Base-by-base conservation (phyloP, 768 basidiomycete species). In the Kondoa subrosea region DNA sequence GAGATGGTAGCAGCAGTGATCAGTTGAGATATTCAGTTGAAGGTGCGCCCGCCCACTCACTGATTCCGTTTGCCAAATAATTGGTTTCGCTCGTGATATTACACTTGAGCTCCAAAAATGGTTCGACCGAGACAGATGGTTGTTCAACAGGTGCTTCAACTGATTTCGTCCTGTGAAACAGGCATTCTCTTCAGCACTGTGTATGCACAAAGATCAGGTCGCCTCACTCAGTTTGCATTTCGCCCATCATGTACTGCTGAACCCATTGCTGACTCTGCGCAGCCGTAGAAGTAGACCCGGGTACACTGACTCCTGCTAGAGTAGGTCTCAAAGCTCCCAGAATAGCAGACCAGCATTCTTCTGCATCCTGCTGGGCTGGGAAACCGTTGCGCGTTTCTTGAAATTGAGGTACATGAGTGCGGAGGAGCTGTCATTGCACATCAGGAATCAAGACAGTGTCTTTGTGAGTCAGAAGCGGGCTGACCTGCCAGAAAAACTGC, bases 331-430 rank as follows among this genome's bases (percentile, higher is more conserved):
- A 79, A 0, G 85, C 81, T 67, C 84, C 85, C 21, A 88, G 79
- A 69, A 93, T 84, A 65, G 85, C 83, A 4, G 80, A 81, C 80
- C 87, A 91, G 72, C 90, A 92, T 76, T 95, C 91, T 75, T 93
- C 91, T 25, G 91, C 91, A 74, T 95, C 82, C 82, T 96, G 93
- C 76, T 96, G 95, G 1, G 91, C 85, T 73, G 85, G 90, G 21
- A 81, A 81, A 12, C 80, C 78, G 72, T 77, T 58, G 73, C 79
- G 61, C 74, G 78, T 77, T 75, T 81, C 72, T 75, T 97, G 91
- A 73, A 99, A 97, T 78, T 96, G 95, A 1, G 93, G 93, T 32
- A 89, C 85, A 8, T 85, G 83, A 67, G 83, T 81, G 25, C 92
- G 83, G 56, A 99, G 75, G 64, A 77, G 73, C 72, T 75, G 72